Conservation (phyloP, 306 rosid genomes). For the Pterocarpus macrocarpus region DNA sequence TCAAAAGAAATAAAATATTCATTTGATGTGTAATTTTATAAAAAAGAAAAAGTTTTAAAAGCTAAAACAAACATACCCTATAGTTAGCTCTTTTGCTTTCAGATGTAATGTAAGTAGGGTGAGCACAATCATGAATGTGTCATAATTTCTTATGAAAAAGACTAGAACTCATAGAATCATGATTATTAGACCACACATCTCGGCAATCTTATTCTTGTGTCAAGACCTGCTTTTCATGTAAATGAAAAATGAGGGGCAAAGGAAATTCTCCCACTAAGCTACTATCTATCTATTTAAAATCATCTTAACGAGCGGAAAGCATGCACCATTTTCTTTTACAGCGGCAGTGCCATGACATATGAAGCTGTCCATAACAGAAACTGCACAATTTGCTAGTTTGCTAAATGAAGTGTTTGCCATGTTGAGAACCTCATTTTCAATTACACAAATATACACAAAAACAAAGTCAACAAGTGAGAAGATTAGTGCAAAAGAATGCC, state of each 20-base stretch:
- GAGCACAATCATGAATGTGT: no score
- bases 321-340: slow-evolving; percentile 25
- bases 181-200: not conserved
- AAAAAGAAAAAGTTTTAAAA: no score
- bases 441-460: slow-evolving; percentile 40
- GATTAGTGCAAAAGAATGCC: slow-evolving; percentile 14
- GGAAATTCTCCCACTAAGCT: not conserved
- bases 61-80: no score
- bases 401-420: slow-evolving; percentile 27
- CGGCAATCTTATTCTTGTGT: not conserved
- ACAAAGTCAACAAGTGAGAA: slow-evolving; percentile 6
- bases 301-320: slow-evolving; percentile 15
- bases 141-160: no score
- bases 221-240: not conserved
- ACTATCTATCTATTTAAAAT: not conserved
- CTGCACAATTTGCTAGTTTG: slow-evolving; percentile 22
- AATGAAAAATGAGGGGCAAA: not conserved
- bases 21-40: no score
- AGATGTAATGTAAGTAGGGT: no score
- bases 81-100: no score
- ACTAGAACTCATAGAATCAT: not conserved
- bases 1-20: no score
- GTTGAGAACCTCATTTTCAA: slow-evolving; percentile 29
- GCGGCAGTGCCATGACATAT: slow-evolving; percentile 5
- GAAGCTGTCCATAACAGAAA: not conserved